These are phyloP conservation scores for Coffea canephora DNA, from an alignment of 257 asterid species.

Conservation along the genomic window DNA sequence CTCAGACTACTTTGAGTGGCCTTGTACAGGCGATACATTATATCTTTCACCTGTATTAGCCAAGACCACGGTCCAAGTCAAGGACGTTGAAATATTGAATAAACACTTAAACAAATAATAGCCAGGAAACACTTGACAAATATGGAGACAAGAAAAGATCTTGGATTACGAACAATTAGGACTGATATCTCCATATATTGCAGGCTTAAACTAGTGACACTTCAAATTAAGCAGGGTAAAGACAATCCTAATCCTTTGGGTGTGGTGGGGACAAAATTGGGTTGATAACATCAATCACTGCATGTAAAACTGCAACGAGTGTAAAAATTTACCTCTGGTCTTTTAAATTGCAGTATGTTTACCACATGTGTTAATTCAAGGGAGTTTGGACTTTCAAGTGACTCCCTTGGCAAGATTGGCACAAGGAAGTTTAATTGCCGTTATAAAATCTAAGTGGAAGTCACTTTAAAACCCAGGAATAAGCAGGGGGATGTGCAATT, in stretches of 20 bases:
- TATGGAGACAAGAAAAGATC: neutral
- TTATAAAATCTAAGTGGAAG: neutral
- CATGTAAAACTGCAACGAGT: neutral
- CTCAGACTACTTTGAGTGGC: slow-evolving; percentile 79
- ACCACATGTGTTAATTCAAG: neutral
- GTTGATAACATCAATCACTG: neutral
- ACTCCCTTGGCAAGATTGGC: neutral
- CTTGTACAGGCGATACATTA: slow-evolving; percentile 82
- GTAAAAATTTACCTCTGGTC: neutral
- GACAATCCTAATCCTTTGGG: neutral
- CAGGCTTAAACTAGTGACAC: neutral
- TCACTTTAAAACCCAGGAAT: neutral
- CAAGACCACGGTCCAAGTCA: neutral
- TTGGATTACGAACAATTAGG: neutral
- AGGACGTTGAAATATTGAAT: neutral
- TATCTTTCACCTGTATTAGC: slow-evolving; percentile 69
- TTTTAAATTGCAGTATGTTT: neutral
- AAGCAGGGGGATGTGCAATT: neutral
- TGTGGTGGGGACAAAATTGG: neutral
- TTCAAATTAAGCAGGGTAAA: neutral
- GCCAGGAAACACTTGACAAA: neutral
- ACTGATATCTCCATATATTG: neutral
- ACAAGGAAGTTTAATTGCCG: neutral
- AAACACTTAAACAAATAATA: neutral
- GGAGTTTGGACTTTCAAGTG: neutral